Percentiles rank a stretch among this genome's conserved stretches.
Evolutionary conservation across 345 rosid genomes (phyloP).

Genomic region (Eucalyptus globulus): DNA sequence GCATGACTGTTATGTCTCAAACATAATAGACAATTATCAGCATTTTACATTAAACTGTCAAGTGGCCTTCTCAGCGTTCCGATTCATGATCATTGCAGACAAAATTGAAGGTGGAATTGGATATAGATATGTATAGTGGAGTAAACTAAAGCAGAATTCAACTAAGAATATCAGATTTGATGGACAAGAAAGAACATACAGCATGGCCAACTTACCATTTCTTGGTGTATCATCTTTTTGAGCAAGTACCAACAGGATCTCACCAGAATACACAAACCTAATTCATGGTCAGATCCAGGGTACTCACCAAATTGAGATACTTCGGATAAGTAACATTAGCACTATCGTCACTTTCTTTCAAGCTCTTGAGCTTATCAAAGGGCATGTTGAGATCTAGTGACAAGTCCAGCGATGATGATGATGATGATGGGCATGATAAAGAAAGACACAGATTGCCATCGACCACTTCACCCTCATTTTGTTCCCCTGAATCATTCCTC

Average conservation of each 20-base stretch:
- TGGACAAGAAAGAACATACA: not conserved
- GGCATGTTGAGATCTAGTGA: not conserved
- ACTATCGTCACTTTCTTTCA: not conserved
- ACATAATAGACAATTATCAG: not conserved
- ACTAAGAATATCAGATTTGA: not conserved
- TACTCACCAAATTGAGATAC: constrained; percentile 12
- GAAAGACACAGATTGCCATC: not conserved
- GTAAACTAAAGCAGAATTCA: not conserved
- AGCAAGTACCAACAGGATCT: constrained; percentile 38
- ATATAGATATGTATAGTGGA: not conserved
- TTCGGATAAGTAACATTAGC: not conserved
- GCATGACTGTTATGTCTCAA: not conserved
- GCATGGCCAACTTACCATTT: not conserved
- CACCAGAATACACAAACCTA: constrained; percentile 11
- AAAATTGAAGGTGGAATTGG: not conserved
- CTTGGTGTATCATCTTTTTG: not conserved
- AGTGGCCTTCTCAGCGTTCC: not conserved
- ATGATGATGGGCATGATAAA: constrained; percentile 5
- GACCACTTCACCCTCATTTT: not conserved
- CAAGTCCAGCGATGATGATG: not conserved
- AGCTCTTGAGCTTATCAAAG: not conserved
- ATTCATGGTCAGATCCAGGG: constrained; percentile 34
- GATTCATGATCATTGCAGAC: not conserved
- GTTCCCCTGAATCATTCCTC: not conserved
- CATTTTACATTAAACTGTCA: not conserved